phyloP scores from a whole-genome alignment of 2,329 filamentous ascomycete species.

The Colletotrichum sp. region DNA sequence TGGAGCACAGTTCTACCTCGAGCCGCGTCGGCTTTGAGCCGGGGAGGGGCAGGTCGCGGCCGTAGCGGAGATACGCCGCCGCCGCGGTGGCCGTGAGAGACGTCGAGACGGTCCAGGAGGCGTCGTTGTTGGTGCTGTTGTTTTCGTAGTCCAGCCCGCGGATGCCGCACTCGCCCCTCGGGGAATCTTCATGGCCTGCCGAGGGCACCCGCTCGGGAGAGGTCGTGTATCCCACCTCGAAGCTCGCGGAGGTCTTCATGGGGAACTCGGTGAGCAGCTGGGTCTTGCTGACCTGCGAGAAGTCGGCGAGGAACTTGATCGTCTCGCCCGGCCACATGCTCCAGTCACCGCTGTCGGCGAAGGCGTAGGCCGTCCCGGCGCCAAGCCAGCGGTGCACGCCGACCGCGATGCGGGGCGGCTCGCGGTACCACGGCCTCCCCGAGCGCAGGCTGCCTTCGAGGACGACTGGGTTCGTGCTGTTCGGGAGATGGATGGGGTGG shows the following conservation, averaged over 20 bases:
- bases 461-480: constrained; percentile 33
- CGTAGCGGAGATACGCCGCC: constrained; percentile 42
- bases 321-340: constrained; percentile 29
- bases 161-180: constrained; percentile 36
- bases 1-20: constrained; percentile 48
- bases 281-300: constrained; percentile 33
- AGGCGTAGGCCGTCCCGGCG: constrained; percentile 40
- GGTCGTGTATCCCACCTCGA: constrained; percentile 47
- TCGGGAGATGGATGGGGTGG: constrained; percentile 33
- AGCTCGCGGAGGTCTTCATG: constrained; percentile 35
- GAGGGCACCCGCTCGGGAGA: constrained; percentile 35
- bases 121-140: constrained; percentile 21
- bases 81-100: constrained; percentile 32
- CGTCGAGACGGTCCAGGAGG: constrained; percentile 46
- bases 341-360: constrained; percentile 49
- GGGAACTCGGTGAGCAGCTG: constrained; percentile 34
- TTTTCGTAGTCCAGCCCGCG: constrained; percentile 41
- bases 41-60: constrained; percentile 35
- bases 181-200: constrained; percentile 34
- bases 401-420: constrained; percentile 32
- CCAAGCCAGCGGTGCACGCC: constrained; percentile 38
- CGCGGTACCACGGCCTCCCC: constrained; percentile 18
- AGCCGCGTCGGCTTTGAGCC: constrained; percentile 33
- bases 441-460: constrained; percentile 40
- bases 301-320: constrained; percentile 36